Evolutionary conservation across 192 early-diverging fungal genomes (phyloP).

Genomic region (Coemansia sp.): DNA sequence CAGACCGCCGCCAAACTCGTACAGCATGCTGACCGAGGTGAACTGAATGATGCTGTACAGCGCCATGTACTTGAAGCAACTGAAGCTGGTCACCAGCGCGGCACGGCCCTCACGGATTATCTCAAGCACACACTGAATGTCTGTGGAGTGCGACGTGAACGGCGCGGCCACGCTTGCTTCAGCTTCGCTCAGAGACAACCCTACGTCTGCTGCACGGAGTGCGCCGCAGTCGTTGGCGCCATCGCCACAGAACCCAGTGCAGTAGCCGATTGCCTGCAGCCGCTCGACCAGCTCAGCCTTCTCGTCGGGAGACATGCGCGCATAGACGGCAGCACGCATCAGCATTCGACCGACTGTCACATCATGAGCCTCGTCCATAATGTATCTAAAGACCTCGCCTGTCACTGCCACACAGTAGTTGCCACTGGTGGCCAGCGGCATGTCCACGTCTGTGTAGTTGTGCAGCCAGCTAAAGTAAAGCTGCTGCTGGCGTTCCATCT

Average conservation of each 20-base stretch:
- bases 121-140: constrained; percentile 89
- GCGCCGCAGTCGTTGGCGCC: constrained; percentile 99
- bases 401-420: constrained; percentile 88
- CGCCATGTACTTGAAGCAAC: constrained; percentile 99
- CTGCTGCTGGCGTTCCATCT: constrained; percentile 49
- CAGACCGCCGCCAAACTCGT: constrained; percentile 81
- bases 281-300: constrained; percentile 91
- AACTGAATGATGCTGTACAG: constrained; percentile 97
- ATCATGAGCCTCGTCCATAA: constrained; percentile 70
- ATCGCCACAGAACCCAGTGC: constrained; percentile 98
- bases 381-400: constrained; percentile 94
- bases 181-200: constrained; percentile 93
- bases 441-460: constrained; percentile 33
- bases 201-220: constrained; percentile 92
- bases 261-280: constrained; percentile 87
- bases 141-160: constrained; percentile 86
- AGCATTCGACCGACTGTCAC: constrained; percentile 74
- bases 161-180: constrained; percentile 98
- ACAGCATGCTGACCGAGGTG: constrained; percentile 88
- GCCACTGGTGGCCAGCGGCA: constrained; percentile 33
- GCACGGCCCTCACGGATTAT: constrained; percentile 93
- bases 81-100: constrained; percentile 94
- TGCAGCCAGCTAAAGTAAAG: constrained; percentile 45
- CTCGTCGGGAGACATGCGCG: constrained; percentile 98
- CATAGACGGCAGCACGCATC: constrained; percentile 87